A percentile compares a stretch with the other conserved stretches of the same genome.
phyloP scores from a whole-genome alignment of 108 stramenopile genomes.

The Aurantiochytrium sp. region DNA sequence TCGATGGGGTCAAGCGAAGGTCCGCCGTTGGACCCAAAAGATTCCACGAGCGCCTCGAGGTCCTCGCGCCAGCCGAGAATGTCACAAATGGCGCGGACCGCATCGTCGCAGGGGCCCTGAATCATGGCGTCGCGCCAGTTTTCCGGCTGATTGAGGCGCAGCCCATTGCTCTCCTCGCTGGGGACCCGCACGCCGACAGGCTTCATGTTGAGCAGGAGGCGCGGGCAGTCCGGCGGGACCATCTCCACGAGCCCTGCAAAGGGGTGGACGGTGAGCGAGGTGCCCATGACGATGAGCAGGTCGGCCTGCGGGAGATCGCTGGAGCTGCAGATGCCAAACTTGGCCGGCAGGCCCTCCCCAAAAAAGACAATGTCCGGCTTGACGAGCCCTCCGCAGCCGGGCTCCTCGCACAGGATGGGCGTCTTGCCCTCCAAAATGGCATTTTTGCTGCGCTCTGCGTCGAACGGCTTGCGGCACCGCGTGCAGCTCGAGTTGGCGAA shows the following conservation, averaged over 20 bases:
- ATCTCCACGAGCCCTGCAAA: conserved; percentile 17
- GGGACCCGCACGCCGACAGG: conserved; percentile 17
- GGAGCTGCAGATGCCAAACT: conserved; percentile 48
- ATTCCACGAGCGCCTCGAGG: conserved; percentile 17
- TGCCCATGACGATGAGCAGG: conserved; percentile 75
- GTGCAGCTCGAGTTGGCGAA: conserved; percentile 38
- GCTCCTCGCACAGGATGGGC: background rate
- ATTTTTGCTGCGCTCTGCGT: background rate
- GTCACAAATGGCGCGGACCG: background rate
- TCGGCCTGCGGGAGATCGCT: conserved; percentile 30
- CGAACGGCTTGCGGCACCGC: background rate
- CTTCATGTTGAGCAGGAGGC: conserved; percentile 34
- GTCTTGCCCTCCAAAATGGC: background rate
- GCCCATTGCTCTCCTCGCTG: background rate
- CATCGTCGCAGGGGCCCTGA: conserved; percentile 70
- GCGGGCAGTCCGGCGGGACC: background rate
- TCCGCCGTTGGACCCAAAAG: background rate
- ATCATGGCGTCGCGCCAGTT: conserved; percentile 62
- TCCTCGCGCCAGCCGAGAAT: conserved; percentile 20
- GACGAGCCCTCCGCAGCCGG: conserved; percentile 36
- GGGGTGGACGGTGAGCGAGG: conserved; percentile 41
- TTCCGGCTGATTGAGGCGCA: conserved; percentile 24
- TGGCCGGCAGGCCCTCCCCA: conserved; percentile 71
- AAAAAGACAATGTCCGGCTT: conserved; percentile 96
- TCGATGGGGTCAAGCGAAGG: background rate